Evolutionary conservation across 148 eudicot genomes (phyloP).

Genomic region (Amaranthus cruentus): DNA sequence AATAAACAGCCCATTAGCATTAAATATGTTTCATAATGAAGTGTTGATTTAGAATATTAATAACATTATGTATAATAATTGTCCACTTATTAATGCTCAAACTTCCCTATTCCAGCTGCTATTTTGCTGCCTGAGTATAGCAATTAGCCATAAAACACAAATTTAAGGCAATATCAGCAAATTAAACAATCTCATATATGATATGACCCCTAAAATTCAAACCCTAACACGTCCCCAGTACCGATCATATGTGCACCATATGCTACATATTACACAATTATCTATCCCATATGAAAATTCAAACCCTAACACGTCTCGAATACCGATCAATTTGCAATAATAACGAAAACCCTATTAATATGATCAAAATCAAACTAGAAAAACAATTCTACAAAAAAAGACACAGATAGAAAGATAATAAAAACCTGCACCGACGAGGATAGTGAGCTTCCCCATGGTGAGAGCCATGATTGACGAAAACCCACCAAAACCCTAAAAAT

Average conservation of each 20-base stretch:
- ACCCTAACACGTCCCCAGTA: neutral
- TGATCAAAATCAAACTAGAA: neutral
- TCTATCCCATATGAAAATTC: constrained; percentile 5
- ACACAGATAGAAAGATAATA: neutral
- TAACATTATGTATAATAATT: too few relatives aligned
- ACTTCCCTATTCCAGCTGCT: too few relatives aligned
- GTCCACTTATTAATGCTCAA: too few relatives aligned
- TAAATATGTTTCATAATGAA: too few relatives aligned
- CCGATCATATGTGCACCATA: neutral
- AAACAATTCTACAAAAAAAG: neutral
- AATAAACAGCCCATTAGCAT: too few relatives aligned
- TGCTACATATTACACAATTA: neutral
- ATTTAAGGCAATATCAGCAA: too few relatives aligned
- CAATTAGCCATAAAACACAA: too few relatives aligned
- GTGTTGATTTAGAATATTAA: too few relatives aligned
- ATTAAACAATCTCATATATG: too few relatives aligned
- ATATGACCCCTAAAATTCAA: too few relatives aligned
- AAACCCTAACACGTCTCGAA: neutral
- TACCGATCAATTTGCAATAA: neutral
- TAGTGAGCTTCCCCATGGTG: constrained; percentile 67
- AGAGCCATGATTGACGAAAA: constrained; percentile 54
- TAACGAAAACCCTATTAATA: neutral
- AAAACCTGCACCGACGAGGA: constrained; percentile 87
- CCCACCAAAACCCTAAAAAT: constrained; percentile 21
- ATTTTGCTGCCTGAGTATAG: too few relatives aligned